Percentiles rank a stretch among this genome's conserved stretches.
These are phyloP conservation scores for Rhododendron ferrugineum DNA, from an alignment of 148 eudicot genomes.

Conservation along the genomic window DNA sequence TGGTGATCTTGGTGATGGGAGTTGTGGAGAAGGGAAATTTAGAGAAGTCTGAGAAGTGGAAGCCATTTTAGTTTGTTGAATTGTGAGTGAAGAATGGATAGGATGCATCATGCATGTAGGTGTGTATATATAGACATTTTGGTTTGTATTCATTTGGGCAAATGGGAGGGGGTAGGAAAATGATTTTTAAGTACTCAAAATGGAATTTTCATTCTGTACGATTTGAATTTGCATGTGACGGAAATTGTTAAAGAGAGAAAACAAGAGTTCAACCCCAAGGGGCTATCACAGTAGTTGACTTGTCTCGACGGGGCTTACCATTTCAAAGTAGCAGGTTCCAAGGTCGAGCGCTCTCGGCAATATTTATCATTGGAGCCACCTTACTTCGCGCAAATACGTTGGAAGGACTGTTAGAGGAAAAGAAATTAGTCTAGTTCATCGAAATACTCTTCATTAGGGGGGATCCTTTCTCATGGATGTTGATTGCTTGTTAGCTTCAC, in stretches of 20 bases:
- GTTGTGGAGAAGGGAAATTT: not conserved
- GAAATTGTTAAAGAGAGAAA: not conserved
- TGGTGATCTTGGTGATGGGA: not conserved
- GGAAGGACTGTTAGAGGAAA: too few relatives aligned
- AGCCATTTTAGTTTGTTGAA: not conserved
- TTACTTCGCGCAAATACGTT: too few relatives aligned
- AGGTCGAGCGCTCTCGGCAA: too few relatives aligned
- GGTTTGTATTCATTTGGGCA: not conserved
- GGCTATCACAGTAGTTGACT: too few relatives aligned
- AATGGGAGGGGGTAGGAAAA: not conserved
- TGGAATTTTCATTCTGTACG: not conserved
- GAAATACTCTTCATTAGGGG: too few relatives aligned
- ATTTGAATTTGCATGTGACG: not conserved
- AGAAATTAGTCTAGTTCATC: too few relatives aligned
- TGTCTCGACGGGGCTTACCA: too few relatives aligned
- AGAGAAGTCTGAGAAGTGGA: not conserved
- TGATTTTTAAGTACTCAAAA: not conserved
- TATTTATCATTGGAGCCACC: too few relatives aligned
- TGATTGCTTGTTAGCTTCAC: too few relatives aligned
- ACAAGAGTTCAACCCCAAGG: too few relatives aligned
- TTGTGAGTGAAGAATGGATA: not conserved
- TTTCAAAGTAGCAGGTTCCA: too few relatives aligned
- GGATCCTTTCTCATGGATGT: too few relatives aligned
- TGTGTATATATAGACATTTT: not conserved
- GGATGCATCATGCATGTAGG: not conserved